Base-by-base conservation (phyloP, 2,329 filamentous ascomycete species). In the Fusarium ramigenum region DNA sequence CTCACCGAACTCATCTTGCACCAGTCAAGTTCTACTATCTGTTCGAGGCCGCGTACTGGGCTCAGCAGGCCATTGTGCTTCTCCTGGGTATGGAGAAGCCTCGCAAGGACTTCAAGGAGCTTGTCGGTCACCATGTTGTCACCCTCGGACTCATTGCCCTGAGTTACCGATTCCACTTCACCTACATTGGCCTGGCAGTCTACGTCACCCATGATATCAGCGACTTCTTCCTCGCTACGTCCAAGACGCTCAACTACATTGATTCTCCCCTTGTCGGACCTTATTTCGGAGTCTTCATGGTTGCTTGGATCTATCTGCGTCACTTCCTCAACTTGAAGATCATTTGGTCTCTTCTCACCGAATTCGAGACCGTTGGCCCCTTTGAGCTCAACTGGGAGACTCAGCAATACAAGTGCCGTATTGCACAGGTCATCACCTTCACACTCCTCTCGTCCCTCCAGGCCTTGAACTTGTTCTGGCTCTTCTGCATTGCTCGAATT, bases 141-240 rank as follows among this genome's bases (percentile, higher is more conserved):
- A 97, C 94, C 25, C 85, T 98, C 67, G 85, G 91, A 25, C 88
- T 98, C 77, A 97, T 98, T 75, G 92, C 84, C 66, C 85, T 96
- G 79, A 96, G 93, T 85, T 98, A 98, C 84, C 91, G 94, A 69
- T 98, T 97, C 86, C 95, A 98, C 84, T 98, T 98, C 82, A 97
- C 95, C 25, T 96, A 97, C 83, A 97, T 98, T 81, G 95, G 95
- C 32, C 84, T 98, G 62, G 93, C 94, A 25, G 94, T 98, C 39
- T 98, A 97, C 83, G 94, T 96, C 70, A 97, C 95, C 15, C 94
- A 97, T 83, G 95, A 98, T 80, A 93, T 98, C 70, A 95, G 92
- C 68, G 95, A 98, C 82, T 97, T 98, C 84, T 98, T 98, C 89
- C 88, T 98, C 49, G 95, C 96, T 42, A 96, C 93, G 4, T 97